Base-by-base conservation (phyloP, 192 early-diverging fungal species). In the Linderina pennispora region DNA sequence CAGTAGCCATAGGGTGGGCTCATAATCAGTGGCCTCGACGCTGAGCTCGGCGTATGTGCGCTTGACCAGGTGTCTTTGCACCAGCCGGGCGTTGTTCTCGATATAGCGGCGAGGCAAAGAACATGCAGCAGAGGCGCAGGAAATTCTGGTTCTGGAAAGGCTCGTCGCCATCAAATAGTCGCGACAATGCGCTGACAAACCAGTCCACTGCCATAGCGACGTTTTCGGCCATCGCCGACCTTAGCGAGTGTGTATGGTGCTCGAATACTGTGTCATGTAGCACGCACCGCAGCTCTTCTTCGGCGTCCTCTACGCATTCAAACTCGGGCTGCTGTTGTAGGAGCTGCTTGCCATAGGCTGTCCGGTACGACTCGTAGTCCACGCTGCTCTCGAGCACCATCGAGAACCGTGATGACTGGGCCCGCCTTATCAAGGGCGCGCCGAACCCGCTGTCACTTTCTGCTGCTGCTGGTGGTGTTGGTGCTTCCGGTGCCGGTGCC, bases 91-190 rank as follows among this genome's bases (percentile, higher is more conserved):
- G 48, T 70, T 70, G 55, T 70, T 62, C 48, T 70, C 67, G 55
- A n/a, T 63, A 70, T 17, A 70, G 45, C 19, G 67, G 67, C 15
- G 67, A 62, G 15, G 67, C 67, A 34, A 70, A 70, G 43, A 70
- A 70, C 67, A 70, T 58, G 44, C 67, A 70, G 48, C 67, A 58
- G 43, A 70, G 48, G 8, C 46, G 59, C 44, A 70, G 36, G 42
- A 70, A 70, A 22, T 59, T 55, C 9, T 59, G 55, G 55, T 70
- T 63, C 60, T 70, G 59, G 25, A 70, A 59, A 22, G 67, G 67
- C 48, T 70, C 67, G 38, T 54, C 59, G 42, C 60, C 49, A 40
- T 55, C 51, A 37, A 70, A 70, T 43, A 59, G 52, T n/a, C 39
- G 48, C 23, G 45, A 55, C 15, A 70, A 55, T 18, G 67, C 67